Evolutionary conservation across 2,329 filamentous ascomycete genomes (phyloP), one percentile per base, ranked within the genome.

Genomic region (Raffaelea arxii): DNA sequence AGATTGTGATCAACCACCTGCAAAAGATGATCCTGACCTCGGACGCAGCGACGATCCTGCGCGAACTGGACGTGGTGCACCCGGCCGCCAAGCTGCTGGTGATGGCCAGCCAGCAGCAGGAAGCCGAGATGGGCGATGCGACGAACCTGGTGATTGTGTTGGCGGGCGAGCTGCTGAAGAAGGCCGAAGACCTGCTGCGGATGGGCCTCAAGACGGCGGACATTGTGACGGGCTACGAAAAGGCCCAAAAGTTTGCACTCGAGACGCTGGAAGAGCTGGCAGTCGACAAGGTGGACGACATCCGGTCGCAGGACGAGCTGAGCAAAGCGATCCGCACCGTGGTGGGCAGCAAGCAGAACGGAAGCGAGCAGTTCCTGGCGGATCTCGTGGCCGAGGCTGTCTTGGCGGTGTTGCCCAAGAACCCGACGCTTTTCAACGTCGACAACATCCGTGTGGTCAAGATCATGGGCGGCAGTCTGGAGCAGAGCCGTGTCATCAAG

Each of bases 21-120:
- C 88, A 95, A 68, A 98, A 98, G 77, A 96, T 98, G 92, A 94
- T 96, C 59, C 76, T 98, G 54, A 98, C 94, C 57, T 97, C 90
- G 51, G 92, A 98, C 63, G 92, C 92, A 54, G 92, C 92, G 55
- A 97, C 92, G 38, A 98, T 98, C 63, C 78, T 98, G 58, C 84
- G 89, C 61, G 94, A 98, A 72, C 81, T 98, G 65, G 92, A 98
- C 62, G 92, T 98, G 53, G 90, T 98, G 47, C 92, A 98, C 72
- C 92, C 94, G 52, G 92, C 92, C 48, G 94, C 92, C 44, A 98
- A 98, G 72, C 76, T 98, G 54, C 74, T 98, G 46, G 92, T 98
- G 58, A 98, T 98, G 94, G 91, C 92, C 51, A 91, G 86, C 65
- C 92, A 98, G 69, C 92, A 98, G 71, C 94, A 98, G 70, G 94